Evolutionary conservation across 495 filamentous ascomycete genomes (phyloP).

Genomic region (Tetracladium setigerum): DNA sequence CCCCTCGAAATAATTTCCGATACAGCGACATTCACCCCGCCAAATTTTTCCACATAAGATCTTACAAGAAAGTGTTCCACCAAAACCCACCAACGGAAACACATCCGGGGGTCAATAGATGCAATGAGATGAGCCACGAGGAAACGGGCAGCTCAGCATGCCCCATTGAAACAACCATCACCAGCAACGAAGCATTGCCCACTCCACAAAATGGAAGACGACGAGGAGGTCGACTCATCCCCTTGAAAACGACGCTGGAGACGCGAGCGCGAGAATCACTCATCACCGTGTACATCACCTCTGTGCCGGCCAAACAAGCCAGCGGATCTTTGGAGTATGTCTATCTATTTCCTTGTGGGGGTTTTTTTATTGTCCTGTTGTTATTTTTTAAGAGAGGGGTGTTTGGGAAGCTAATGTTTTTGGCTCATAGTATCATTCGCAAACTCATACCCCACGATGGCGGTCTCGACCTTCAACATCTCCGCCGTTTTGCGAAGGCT

Average conservation of each 20-base stretch:
- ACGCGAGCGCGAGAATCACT: slow-evolving; percentile 37
- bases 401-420: not conserved
- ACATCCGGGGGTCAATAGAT: too few species aligned
- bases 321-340: slow-evolving; percentile 46
- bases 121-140: slow-evolving; percentile 7
- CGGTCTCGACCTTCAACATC: slow-evolving; percentile 62
- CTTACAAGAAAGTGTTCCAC: too few species aligned
- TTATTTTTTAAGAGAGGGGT: not conserved
- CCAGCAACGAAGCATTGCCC: too few species aligned
- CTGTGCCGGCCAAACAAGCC: slow-evolving; percentile 42
- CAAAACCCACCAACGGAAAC: too few species aligned
- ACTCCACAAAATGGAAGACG: too few species aligned
- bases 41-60: too few species aligned
- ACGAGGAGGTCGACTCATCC: slow-evolving; percentile 27
- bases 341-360: not conserved
- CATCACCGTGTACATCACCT: slow-evolving; percentile 43
- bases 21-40: too few species aligned
- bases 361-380: not conserved
- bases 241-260: slow-evolving; percentile 49
- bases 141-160: not conserved
- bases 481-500: slow-evolving; percentile 72
- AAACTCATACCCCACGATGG: slow-evolving; percentile 44
- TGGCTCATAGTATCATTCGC: slow-evolving; percentile 33
- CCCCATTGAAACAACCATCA: too few species aligned
- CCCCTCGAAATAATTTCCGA: too few species aligned